Evolutionary conservation across 148 eudicot species (phyloP).

Genomic region (Vaccinium vitisidaea): DNA sequence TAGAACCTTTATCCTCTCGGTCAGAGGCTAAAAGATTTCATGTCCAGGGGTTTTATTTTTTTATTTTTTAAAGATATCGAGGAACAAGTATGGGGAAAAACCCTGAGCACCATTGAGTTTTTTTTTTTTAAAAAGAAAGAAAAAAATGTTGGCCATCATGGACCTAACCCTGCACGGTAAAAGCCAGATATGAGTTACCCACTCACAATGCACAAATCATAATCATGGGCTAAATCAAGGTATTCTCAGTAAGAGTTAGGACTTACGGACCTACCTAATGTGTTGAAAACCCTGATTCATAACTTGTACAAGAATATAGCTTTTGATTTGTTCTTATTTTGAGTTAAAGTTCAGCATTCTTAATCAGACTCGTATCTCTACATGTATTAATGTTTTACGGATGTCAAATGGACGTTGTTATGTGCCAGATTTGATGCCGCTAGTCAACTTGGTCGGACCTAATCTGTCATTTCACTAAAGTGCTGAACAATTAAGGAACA

Average conservation of each 20-base stretch:
- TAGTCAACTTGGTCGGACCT: not conserved
- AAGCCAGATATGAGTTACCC: no score
- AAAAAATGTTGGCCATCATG: not conserved
- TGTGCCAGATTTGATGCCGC: not conserved
- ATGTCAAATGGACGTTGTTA: not conserved
- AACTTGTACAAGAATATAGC: not conserved
- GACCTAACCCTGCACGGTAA: not conserved
- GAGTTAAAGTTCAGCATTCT: not conserved
- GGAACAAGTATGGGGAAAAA: no score
- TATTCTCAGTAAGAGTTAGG: no score
- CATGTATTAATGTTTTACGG: not conserved
- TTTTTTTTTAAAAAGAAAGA: no score
- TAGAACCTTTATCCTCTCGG: not conserved
- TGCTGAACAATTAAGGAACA: no score
- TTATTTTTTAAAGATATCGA: no score
- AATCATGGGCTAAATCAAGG: no score
- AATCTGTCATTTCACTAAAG: not conserved
- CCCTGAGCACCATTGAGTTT: no score
- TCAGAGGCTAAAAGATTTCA: not conserved
- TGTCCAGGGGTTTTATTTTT: not conserved
- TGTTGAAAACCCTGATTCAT: not conserved
- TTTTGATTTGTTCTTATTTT: not conserved
- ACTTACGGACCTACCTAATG: no score
- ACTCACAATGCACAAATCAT: no score
- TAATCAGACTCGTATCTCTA: not conserved